These are phyloP conservation scores for Barbarea vulgaris DNA, from an alignment of 345 rosid genomes.

Conservation along the genomic window DNA sequence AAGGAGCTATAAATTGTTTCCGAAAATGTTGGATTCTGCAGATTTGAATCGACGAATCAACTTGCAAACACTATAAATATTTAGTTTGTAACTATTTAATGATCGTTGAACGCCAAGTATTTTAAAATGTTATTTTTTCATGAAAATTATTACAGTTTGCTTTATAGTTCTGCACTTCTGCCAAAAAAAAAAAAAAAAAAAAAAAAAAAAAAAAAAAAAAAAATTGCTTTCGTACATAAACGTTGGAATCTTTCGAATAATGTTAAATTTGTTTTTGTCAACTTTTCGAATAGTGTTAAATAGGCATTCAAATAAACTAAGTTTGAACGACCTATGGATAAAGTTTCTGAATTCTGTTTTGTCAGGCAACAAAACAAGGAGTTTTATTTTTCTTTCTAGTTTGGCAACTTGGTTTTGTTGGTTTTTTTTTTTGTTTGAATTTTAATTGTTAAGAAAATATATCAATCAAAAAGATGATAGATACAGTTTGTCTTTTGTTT, in stretches of 20 bases:
- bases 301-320: conserved; percentile 10
- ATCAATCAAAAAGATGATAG: background rate
- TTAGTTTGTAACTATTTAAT: background rate
- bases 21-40: conserved; percentile 3
- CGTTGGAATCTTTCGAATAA: conserved; percentile 15
- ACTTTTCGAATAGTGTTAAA: conserved; percentile 20
- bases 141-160: background rate
- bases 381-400: conserved; percentile 18
- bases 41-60: background rate
- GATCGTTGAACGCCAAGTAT: background rate
- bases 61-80: background rate
- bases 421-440: background rate
- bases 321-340: conserved; percentile 21
- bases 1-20: background rate
- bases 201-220: too few relatives aligned
- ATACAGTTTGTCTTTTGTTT: conserved; percentile 9
- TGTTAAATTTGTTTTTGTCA: background rate
- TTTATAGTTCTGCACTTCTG: background rate
- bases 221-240: too few relatives aligned
- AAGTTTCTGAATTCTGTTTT: conserved; percentile 27
- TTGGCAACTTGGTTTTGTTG: conserved; percentile 30
- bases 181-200: too few relatives aligned
- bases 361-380: conserved; percentile 15
- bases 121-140: conserved; percentile 2
- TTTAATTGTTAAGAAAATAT: background rate